phyloP scores from a whole-genome alignment of 306 rosid genomes.

The Sicyos baderoa region DNA sequence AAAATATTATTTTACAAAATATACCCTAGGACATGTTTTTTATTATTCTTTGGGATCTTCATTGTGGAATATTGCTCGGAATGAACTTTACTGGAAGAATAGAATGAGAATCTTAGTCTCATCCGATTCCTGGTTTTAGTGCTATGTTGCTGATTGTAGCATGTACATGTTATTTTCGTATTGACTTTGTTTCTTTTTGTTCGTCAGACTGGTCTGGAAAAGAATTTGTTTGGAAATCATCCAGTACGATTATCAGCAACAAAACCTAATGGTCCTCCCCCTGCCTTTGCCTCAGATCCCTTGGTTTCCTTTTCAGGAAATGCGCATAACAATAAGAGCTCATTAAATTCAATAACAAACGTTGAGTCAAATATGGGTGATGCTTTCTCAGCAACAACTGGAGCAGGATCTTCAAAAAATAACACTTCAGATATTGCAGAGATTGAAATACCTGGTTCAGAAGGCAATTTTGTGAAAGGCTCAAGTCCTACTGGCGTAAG shows the following conservation, averaged over 20 bases:
- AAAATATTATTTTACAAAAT: too few relatives aligned
- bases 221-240: slow-evolving; percentile 85
- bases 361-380: slow-evolving; percentile 28
- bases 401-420: slow-evolving; percentile 50
- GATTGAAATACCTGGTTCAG: slow-evolving; percentile 59
- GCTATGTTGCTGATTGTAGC: not conserved
- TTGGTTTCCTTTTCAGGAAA: slow-evolving; percentile 33
- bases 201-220: slow-evolving; percentile 90
- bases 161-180: not conserved
- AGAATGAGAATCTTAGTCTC: slow-evolving; percentile 6
- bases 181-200: slow-evolving; percentile 21
- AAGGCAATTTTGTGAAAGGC: slow-evolving; percentile 49
- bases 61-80: too few relatives aligned
- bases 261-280: slow-evolving; percentile 69
- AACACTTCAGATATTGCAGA: slow-evolving; percentile 62
- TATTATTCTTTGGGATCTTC: too few relatives aligned
- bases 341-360: slow-evolving; percentile 24
- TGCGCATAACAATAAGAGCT: slow-evolving; percentile 39
- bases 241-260: slow-evolving; percentile 57
- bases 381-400: slow-evolving; percentile 38
- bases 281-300: slow-evolving; percentile 87
- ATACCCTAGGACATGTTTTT: too few relatives aligned
- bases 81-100: too few relatives aligned
- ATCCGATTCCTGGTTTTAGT: not conserved
- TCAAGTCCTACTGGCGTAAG: slow-evolving; percentile 80